Base-by-base conservation (phyloP, 345 rosid species). In the Capsella bursapastoris region DNA sequence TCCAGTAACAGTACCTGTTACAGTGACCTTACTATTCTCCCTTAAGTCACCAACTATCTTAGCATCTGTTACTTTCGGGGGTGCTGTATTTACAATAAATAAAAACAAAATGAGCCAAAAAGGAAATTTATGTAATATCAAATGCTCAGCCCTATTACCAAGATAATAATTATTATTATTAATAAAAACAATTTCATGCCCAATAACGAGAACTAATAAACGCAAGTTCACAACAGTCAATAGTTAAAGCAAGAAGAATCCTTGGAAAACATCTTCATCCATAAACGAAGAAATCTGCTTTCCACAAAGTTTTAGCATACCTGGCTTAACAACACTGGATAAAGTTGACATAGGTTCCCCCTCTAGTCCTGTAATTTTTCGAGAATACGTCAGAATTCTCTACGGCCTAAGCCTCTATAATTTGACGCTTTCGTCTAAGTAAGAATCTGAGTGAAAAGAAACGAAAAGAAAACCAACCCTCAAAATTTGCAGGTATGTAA, bases 401-500 rank as follows among this genome's bases (percentile, higher is more conserved):
- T 56, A 61, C 5, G 4, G 65, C 64, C 35, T 43, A 59, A 50
- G 32, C 64, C 64, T 51, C 28, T 43, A 40, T 47, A 43, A 40
- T 11, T 44, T 12, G 57, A 61, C 47, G 70, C 62, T 56, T 57
- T 78, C 0, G 2, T 58, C 16, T 16, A 71, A 50, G 38, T 37
- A 62, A 64, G 7, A 76, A 70, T 38, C 59, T n/a, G 41, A 18
- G 4, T 28, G 53, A 31, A 14, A 34, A 59, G 58, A 78, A 65
- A 47, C 4, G 22, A 5, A 41, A 29, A 49, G 65, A 47, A 56
- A 72, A 80, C 76, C 5, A 71, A 94, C 98, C 98, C 88, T 94
- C 97, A 75, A 94, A 90, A 78, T 91, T 94, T 74, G 87, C 87
- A 60, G 98, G 98, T 74, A 91, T 79, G 69, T 91, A 94, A 43